Evolutionary conservation across 495 filamentous ascomycete species (phyloP), one percentile per base, ranked within the genome.

Genomic region (Aspergillus mulundensis): DNA sequence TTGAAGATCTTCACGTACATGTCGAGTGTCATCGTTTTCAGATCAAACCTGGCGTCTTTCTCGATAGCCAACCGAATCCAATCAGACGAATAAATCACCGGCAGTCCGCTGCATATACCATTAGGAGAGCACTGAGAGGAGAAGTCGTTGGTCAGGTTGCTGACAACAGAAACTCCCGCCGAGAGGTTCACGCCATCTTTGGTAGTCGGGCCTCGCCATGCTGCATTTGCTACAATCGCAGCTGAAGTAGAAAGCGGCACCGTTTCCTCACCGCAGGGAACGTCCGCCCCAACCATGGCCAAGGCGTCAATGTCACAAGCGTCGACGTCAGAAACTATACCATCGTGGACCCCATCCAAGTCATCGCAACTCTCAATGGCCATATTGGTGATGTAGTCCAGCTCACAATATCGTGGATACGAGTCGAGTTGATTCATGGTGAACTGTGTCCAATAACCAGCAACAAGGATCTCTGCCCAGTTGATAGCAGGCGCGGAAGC

Each of bases 301-400:
- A 41, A 41, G 19, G 58, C 40, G 41, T 74, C 66, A 25, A 75
- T 71, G 53, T 74, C 51, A 46, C 83, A 78, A 28, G 74, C 60
- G 65, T 82, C 85, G n/a, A 53, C 36, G 8, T 69, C 57, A 49
- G 77, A 78, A 57, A 88, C 78, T 53, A 87, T 81, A 38, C 70
- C 77, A 63, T 87, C 85, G 0, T 61, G 56, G 10, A 79, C 60
- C 3, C 83, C 83, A 63, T 87, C 84, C 21, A 75, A 60, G 6
- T 49, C 56, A 60, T 87, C 84, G 57, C 76, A 66, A 20, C 12
- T 5, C 60, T 62, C 0, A 65, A 62, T 45, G 78, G 77, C 63
- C 14, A 73, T 74, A 8, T 75, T 63, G 0, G 64, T 59, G 24
- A 75, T 59, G 12, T 70, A 64, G 28, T 86, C 78, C 39, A 81